Percentiles rank a stretch among this genome's conserved stretches.
Evolutionary conservation across 768 basidiomycete genomes (phyloP).

Genomic region (Tulasnella sp.): DNA sequence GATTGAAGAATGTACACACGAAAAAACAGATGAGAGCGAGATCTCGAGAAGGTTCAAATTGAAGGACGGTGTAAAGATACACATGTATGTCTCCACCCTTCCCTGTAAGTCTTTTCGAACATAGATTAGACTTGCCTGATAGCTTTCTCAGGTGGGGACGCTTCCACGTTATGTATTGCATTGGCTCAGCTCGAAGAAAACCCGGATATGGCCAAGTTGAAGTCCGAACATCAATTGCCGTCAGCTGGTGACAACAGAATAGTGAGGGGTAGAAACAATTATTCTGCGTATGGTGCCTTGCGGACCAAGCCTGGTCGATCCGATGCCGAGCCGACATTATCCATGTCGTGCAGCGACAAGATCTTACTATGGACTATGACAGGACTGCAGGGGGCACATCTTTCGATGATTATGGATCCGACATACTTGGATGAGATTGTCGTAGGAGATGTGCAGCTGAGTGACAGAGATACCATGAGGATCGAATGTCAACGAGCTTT

Average conservation of each 20-base stretch:
- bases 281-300: slow-evolving; percentile 56
- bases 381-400: slow-evolving; percentile 77
- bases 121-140: background rate
- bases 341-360: slow-evolving; percentile 93
- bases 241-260: slow-evolving; percentile 28
- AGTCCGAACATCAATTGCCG: slow-evolving; percentile 27
- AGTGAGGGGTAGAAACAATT: slow-evolving; percentile 70
- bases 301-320: slow-evolving; percentile 92
- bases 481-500: slow-evolving; percentile 61
- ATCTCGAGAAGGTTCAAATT: background rate
- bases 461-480: slow-evolving; percentile 30
- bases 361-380: slow-evolving; percentile 75
- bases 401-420: slow-evolving; percentile 36
- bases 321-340: slow-evolving; percentile 68
- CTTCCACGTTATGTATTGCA: slow-evolving; percentile 69
- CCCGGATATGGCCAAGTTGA: slow-evolving; percentile 53
- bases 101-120: slow-evolving; percentile 30
- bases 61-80: slow-evolving; percentile 32
- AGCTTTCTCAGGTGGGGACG: slow-evolving; percentile 60
- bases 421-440: slow-evolving; percentile 54
- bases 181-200: slow-evolving; percentile 67
- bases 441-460: slow-evolving; percentile 52
- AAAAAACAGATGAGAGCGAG: slow-evolving; percentile 20
- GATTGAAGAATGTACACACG: slow-evolving; percentile 31
- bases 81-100: slow-evolving; percentile 65